A percentile compares a stretch with the other conserved stretches of the same genome.
These are phyloP conservation scores for Pestalotiopsis sp. DNA, from an alignment of 2,329 filamentous ascomycete genomes.

Conservation along the genomic window DNA sequence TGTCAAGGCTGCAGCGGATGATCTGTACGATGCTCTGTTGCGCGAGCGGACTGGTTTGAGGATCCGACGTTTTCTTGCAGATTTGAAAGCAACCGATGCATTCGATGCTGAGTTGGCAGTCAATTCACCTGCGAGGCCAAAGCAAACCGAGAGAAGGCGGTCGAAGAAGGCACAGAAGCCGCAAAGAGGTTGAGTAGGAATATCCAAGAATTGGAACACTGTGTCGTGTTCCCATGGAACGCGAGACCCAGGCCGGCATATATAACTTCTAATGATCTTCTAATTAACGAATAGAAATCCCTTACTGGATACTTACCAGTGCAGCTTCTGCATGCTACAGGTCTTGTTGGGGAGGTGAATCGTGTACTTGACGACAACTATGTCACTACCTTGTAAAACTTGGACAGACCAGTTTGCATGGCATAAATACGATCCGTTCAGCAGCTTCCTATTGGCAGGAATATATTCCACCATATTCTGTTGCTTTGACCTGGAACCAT, in stretches of 20 bases:
- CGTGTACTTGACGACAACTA: no score
- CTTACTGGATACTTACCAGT: neutral
- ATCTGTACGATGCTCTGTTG: constrained; percentile 53
- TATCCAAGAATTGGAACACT: neutral
- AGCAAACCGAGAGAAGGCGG: constrained; percentile 16
- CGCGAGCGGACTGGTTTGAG: constrained; percentile 50
- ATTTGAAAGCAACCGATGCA: constrained; percentile 51
- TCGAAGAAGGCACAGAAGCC: neutral
- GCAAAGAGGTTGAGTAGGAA: neutral
- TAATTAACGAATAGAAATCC: neutral
- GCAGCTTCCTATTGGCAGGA: no score
- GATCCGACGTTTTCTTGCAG: constrained; percentile 55
- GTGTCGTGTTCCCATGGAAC: neutral
- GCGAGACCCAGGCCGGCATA: neutral
- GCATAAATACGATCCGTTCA: no score
- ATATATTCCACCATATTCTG: neutral
- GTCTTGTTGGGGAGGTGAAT: no score
- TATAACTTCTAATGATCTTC: neutral
- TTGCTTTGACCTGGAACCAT: neutral
- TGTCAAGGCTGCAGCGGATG: constrained; percentile 55
- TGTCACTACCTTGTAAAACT: no score
- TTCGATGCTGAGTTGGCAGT: constrained; percentile 33
- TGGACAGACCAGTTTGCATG: no score
- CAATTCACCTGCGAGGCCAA: constrained; percentile 19
- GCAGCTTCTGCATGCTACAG: neutral